These are phyloP conservation scores for Penicillium samsonianum DNA, from an alignment of 495 filamentous ascomycete genomes.

Conservation along the genomic window DNA sequence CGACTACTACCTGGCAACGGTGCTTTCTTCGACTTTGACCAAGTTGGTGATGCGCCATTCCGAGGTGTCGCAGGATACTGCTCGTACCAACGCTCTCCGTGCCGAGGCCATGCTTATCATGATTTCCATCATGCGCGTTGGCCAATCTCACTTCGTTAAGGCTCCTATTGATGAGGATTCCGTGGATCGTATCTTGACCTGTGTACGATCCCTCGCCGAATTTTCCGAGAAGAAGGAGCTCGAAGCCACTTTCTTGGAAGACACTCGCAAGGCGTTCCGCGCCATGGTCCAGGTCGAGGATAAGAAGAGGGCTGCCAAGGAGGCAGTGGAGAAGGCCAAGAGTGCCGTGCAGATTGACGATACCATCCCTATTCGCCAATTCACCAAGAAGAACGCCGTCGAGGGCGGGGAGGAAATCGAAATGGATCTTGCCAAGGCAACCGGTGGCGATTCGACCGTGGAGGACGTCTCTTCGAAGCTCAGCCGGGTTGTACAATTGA, in stretches of 20 bases:
- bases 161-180: constrained; percentile 97
- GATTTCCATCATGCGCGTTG: constrained; percentile 97
- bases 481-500: constrained; percentile 93
- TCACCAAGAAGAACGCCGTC: constrained; percentile 85
- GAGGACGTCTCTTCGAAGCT: constrained; percentile 92
- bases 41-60: constrained; percentile 98
- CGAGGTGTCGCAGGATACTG: constrained; percentile 83
- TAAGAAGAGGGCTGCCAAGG: constrained; percentile 91
- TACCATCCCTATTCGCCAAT: constrained; percentile 85
- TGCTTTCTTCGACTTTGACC: constrained; percentile 90
- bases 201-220: constrained; percentile 88
- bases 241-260: constrained; percentile 90
- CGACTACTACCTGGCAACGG: constrained; percentile 95
- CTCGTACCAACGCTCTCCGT: constrained; percentile 89
- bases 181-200: constrained; percentile 95
- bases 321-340: constrained; percentile 88
- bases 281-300: constrained; percentile 99
- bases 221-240: constrained; percentile 86
- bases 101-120: constrained; percentile 99
- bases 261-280: constrained; percentile 93
- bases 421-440: constrained; percentile 89
- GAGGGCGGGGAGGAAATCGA: constrained; percentile 86
- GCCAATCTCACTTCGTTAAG: constrained; percentile 97
- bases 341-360: constrained; percentile 94
- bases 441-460: constrained; percentile 79